These are phyloP conservation scores for Batrachochytrium dendrobatidis DNA, from an alignment of 371 early-diverging fungal genomes.

Conservation along the genomic window DNA sequence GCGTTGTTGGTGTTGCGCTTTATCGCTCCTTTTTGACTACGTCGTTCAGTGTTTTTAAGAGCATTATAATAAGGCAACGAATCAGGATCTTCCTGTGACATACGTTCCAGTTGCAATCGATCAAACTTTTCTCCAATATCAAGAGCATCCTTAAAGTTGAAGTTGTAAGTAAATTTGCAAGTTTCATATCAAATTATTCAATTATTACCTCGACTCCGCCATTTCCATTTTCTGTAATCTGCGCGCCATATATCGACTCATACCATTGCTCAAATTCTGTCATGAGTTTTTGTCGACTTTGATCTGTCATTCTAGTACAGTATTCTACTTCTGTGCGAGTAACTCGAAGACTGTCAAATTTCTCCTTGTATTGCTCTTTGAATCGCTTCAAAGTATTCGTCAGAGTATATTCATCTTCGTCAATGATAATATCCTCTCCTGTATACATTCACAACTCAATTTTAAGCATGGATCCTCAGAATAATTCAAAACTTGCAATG, in stretches of 20 bases:
- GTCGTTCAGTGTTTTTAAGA: background rate
- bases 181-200: background rate
- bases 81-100: constrained; percentile 47
- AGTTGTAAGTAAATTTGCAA: background rate
- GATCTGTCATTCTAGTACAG: constrained; percentile 40
- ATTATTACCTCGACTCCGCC: constrained; percentile 15
- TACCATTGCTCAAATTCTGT: constrained; percentile 49
- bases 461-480: background rate
- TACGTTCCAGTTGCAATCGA: constrained; percentile 38
- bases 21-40: background rate
- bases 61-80: constrained; percentile 45
- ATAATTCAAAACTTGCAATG: background rate
- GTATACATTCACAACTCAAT: background rate
- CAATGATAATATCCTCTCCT: constrained; percentile 24
- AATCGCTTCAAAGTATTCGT: constrained; percentile 30
- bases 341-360: constrained; percentile 24
- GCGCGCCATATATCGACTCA: constrained; percentile 24
- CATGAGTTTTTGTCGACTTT: constrained; percentile 44
- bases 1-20: no score
- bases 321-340: constrained; percentile 38
- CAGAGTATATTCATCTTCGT: constrained; percentile 35
- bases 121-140: constrained; percentile 52
- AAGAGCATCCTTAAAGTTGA: constrained; percentile 33
- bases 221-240: constrained; percentile 13
- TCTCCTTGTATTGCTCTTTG: constrained; percentile 30